phyloP scores from a whole-genome alignment of 2,329 filamentous ascomycete species.

The Pseudogymnoascus sp. region DNA sequence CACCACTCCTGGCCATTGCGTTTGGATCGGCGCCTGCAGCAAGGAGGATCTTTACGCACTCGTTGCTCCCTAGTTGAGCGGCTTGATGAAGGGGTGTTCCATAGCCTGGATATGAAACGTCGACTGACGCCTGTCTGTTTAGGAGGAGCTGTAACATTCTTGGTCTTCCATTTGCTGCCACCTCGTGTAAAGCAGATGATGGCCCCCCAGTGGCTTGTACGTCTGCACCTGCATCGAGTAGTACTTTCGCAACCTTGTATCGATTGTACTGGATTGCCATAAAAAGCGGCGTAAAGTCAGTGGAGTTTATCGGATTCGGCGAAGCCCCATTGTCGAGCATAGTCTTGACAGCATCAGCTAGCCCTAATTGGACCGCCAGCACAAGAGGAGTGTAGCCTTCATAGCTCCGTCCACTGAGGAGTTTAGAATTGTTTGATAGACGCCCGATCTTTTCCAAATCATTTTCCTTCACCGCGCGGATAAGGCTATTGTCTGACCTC shows the following conservation, averaged over 20 bases:
- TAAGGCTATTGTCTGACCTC: not conserved
- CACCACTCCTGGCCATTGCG: not conserved
- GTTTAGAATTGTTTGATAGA: not conserved
- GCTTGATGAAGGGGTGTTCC: not conserved
- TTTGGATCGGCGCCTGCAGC: slow-evolving; percentile 11
- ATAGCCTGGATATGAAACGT: not conserved
- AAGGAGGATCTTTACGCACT: not conserved
- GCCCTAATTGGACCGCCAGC: not conserved
- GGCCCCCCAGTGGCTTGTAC: not conserved
- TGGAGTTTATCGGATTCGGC: not conserved
- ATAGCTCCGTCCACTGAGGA: not conserved
- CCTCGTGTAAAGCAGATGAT: not conserved
- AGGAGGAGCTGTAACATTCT: not conserved
- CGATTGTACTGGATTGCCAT: not conserved
- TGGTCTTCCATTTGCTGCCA: not conserved
- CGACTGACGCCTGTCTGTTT: not conserved
- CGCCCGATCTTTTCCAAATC: not conserved
- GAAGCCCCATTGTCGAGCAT: not conserved
- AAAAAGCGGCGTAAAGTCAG: not conserved
- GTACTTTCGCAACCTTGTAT: not conserved
- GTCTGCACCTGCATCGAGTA: not conserved
- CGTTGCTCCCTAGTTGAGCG: not conserved
- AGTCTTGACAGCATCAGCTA: not conserved
- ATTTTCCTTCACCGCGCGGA: not conserved
- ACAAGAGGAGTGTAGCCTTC: not conserved